Base-by-base conservation (phyloP, 176 grass and related monocot species). In the Alopecurus myosuroides region DNA sequence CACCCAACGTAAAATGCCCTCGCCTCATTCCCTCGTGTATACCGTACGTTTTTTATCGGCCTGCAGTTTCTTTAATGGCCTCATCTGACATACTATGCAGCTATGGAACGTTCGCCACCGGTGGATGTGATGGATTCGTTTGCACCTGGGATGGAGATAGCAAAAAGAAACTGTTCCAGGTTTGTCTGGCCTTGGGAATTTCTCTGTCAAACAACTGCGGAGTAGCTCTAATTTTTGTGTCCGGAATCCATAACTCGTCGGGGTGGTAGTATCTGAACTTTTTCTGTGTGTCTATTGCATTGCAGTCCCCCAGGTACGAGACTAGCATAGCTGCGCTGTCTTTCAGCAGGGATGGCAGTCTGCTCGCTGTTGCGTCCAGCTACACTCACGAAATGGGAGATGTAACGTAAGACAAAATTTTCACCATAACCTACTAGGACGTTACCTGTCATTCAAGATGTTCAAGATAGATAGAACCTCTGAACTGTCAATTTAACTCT, bases 61-160 rank as follows among this genome's bases (percentile, higher is more conserved):
- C 66, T 45, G 51, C 23, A 56, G 53, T 84, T 34, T 87, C 50
- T 11, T 56, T 53, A 72, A 67, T 72, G 23, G 15, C 8, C 63
- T 50, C 70, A 78, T 63, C 34, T 55, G 13, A 60, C 77, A 61
- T 40, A n/a, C n/a, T n/a, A 56, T 35, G 79, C 75, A 95, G 93
- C 29, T 86, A 92, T 78, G 93, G 88, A 61, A 95, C 93, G 19
- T 90, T 92, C 86, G 90, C 93, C 25, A 95, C 93, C 1, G 93
- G 93, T 56, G 93, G 93, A 46, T 90, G 90, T 77, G 93, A 92
- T 61, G 77, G 88, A 70, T 95, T 81, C 72, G 88, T 92, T 40
- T 90, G 81, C 79, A 70, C 88, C 13, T 95, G 93, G 93, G 93
- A 92, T 86, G 85, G 88, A 20, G 77, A 69, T 46, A 95, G 79